Percentiles rank a stretch among this genome's conserved stretches.
These are phyloP conservation scores for Chaetomidium leptoderma DNA, from an alignment of 495 filamentous ascomycete species.

Conservation along the genomic window DNA sequence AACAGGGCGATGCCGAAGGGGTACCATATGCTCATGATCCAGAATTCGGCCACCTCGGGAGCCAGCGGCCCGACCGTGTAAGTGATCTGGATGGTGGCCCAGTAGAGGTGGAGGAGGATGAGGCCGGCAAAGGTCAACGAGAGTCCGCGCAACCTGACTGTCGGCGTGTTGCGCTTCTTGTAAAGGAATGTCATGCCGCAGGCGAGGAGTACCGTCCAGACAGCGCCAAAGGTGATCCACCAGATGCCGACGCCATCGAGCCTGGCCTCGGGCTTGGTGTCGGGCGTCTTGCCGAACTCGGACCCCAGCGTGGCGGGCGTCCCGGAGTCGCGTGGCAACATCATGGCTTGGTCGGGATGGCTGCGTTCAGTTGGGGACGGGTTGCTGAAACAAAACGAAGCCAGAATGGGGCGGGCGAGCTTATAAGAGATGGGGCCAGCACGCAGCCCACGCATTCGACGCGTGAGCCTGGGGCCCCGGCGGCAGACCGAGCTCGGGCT, in stretches of 20 bases:
- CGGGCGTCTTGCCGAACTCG: conserved; percentile 32
- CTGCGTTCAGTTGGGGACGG: background rate
- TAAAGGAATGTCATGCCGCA: conserved; percentile 53
- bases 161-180: conserved; percentile 50
- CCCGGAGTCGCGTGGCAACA: conserved; percentile 20
- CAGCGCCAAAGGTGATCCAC: conserved; percentile 37
- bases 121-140: conserved; percentile 55
- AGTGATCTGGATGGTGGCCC: conserved; percentile 54
- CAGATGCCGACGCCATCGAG: conserved; percentile 30
- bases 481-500: background rate
- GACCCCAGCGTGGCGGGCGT: conserved; percentile 24
- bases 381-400: background rate
- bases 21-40: conserved; percentile 70
- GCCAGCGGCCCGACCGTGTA: conserved; percentile 57
- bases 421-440: too few species aligned
- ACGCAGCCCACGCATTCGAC: background rate
- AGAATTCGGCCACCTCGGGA: conserved; percentile 53
- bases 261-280: conserved; percentile 25
- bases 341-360: conserved; percentile 24
- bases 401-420: background rate
- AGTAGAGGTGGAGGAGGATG: conserved; percentile 61
- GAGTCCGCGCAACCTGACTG: conserved; percentile 61
- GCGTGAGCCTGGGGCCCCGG: background rate
- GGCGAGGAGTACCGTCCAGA: conserved; percentile 55
- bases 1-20: conserved; percentile 69